Percentiles rank a stretch among this genome's conserved stretches.
These are phyloP conservation scores for Vitis vinifera DNA, from an alignment of 164 flowering plant species.

Conservation along the genomic window DNA sequence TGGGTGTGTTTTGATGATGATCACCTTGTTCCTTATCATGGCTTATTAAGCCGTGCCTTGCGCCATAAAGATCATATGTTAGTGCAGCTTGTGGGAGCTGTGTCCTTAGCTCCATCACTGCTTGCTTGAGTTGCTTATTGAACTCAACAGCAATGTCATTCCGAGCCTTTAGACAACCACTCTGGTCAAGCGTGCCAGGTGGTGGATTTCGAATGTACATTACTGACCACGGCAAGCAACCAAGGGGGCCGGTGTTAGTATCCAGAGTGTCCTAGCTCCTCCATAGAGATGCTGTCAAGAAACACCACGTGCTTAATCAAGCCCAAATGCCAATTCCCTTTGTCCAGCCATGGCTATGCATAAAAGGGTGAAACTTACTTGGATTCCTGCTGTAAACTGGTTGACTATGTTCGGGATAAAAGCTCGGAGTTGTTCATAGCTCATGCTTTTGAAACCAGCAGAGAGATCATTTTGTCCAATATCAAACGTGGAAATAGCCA, in stretches of 20 bases:
- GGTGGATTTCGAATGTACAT: neutral
- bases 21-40: neutral
- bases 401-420: conserved; percentile 44
- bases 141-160: conserved; percentile 1
- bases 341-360: too few species aligned
- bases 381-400: conserved; percentile 26
- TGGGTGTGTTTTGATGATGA: neutral
- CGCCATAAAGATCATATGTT: conserved; percentile 1
- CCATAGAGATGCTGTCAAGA: conserved; percentile 4
- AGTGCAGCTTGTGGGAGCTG: conserved; percentile 1
- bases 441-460: conserved; percentile 23
- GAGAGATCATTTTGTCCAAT: conserved; percentile 71
- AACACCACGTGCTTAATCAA: neutral
- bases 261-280: conserved; percentile 3
- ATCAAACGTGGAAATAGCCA: conserved; percentile 62
- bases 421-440: conserved; percentile 32
- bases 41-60: neutral
- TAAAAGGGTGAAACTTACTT: neutral
- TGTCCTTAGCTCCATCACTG: neutral
- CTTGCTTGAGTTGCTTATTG: neutral
- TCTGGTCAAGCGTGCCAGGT: conserved; percentile 23
- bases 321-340: too few species aligned
- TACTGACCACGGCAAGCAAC: neutral
- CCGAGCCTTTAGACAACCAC: neutral
- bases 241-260: conserved; percentile 2